Conservation (phyloP, 768 basidiomycete species). For the Astraeus odoratus region DNA sequence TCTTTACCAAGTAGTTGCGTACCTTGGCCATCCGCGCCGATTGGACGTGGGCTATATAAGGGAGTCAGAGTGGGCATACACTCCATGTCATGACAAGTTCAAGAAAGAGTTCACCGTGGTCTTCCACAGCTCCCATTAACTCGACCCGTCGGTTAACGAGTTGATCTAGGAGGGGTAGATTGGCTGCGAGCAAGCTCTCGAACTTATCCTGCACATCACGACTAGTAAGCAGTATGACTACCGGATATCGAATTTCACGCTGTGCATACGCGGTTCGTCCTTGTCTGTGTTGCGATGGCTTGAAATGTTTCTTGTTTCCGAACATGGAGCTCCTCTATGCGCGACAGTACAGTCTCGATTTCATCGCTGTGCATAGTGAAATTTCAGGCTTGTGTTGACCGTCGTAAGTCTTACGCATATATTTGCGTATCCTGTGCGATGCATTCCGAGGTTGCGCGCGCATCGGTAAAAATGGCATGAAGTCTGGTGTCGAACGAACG, state of each 20-base stretch:
- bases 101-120: no score
- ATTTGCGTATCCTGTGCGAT: conserved; percentile 22
- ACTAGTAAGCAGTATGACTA: conserved; percentile 3
- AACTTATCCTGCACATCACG: conserved; percentile 19
- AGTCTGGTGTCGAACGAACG: conserved; percentile 16
- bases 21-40: no score
- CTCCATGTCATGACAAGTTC: no score
- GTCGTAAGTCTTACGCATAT: no score
- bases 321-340: conserved; percentile 18
- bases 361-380: conserved; percentile 13
- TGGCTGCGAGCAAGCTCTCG: conserved; percentile 14
- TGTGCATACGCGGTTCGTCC: conserved; percentile 12
- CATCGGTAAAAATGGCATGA: conserved; percentile 11
- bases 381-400: no score
- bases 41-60: no score
- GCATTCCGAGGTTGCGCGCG: conserved; percentile 7
- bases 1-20: no score
- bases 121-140: conserved; percentile 23
- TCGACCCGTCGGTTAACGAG: conserved; percentile 26
- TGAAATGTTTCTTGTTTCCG: conserved; percentile 7
- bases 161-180: conserved; percentile 24
- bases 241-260: background rate
- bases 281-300: conserved; percentile 5
- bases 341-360: conserved; percentile 13
- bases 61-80: no score